phyloP scores from a whole-genome alignment of 108 stramenopile genomes.

The Skeletonema marinoi region DNA sequence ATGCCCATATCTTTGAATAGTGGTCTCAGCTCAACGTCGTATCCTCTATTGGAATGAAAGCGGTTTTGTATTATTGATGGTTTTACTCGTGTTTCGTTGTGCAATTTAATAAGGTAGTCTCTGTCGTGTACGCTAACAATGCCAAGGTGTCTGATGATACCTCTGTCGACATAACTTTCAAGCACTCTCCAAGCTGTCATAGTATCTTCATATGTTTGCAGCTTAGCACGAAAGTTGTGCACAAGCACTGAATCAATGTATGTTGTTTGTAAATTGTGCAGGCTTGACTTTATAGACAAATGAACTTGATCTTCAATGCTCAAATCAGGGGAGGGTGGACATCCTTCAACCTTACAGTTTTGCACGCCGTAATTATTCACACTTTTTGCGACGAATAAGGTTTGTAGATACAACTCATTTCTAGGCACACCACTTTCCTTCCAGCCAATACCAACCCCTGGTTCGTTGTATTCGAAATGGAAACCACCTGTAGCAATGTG shows the following conservation, averaged over 20 bases:
- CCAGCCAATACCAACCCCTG: conserved; percentile 48
- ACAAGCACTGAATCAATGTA: conserved; percentile 49
- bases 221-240: conserved; percentile 53
- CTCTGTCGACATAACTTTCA: conserved; percentile 42
- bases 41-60: conserved; percentile 46
- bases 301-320: conserved; percentile 51
- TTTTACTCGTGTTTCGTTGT: conserved; percentile 31
- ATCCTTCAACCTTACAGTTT: conserved; percentile 14
- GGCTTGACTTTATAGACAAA: conserved; percentile 30
- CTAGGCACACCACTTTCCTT: conserved; percentile 39
- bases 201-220: conserved; percentile 37
- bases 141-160: conserved; percentile 41
- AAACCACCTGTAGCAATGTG: conserved; percentile 52
- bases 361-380: conserved; percentile 19
- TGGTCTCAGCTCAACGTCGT: conserved; percentile 29
- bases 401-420: conserved; percentile 48
- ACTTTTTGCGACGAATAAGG: conserved; percentile 36
- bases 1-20: conserved; percentile 20
- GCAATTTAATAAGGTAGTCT: conserved; percentile 24
- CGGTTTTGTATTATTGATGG: conserved; percentile 50
- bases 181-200: conserved; percentile 41
- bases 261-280: conserved; percentile 37
- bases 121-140: conserved; percentile 44
- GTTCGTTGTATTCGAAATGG: conserved; percentile 47
- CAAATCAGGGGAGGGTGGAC: conserved; percentile 13